Evolutionary conservation across 2,329 filamentous ascomycete genomes (phyloP).

Genomic region (Pseudogymnoascus sp.): DNA sequence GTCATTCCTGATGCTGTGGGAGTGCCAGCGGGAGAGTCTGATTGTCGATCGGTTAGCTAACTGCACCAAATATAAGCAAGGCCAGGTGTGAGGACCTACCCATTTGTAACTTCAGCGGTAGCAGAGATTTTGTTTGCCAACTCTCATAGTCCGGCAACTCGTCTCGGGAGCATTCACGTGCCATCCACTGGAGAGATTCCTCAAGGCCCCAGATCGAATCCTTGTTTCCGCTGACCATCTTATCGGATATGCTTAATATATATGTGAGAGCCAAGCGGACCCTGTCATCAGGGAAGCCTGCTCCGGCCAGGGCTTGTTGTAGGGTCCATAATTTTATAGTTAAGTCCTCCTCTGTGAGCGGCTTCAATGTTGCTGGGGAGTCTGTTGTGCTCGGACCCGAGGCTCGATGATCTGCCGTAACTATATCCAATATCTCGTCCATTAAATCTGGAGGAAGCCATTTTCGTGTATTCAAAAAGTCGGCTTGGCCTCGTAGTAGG

Average conservation of each 20-base stretch:
- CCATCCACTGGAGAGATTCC: constrained; percentile 83
- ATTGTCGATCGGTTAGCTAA: constrained; percentile 13
- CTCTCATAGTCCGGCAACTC: constrained; percentile 67
- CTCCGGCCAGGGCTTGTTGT: constrained; percentile 59
- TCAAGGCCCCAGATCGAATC: constrained; percentile 78
- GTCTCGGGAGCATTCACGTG: constrained; percentile 61
- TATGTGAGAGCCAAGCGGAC: constrained; percentile 58
- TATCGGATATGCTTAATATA: constrained; percentile 59
- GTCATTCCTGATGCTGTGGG: constrained; percentile 27
- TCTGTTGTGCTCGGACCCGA: constrained; percentile 28
- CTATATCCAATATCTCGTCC: constrained; percentile 67
- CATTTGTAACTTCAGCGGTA: constrained; percentile 22
- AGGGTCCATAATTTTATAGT: constrained; percentile 78
- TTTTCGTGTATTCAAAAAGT: constrained; percentile 61
- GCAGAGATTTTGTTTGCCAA: constrained; percentile 25
- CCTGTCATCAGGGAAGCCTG: constrained; percentile 59
- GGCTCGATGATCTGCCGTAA: constrained; percentile 57
- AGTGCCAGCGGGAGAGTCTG: constrained; percentile 27
- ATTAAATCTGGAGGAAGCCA: constrained; percentile 78
- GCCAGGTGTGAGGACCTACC: constrained; percentile 19
- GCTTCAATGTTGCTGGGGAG: constrained; percentile 34
- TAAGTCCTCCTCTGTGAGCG: constrained; percentile 67
- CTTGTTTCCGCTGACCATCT: constrained; percentile 47
- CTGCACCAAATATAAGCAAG: background rate
- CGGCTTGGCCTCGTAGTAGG: constrained; percentile 70